Evolutionary conservation across 805 yeast genomes (phyloP).

Genomic region (Candida takata): DNA sequence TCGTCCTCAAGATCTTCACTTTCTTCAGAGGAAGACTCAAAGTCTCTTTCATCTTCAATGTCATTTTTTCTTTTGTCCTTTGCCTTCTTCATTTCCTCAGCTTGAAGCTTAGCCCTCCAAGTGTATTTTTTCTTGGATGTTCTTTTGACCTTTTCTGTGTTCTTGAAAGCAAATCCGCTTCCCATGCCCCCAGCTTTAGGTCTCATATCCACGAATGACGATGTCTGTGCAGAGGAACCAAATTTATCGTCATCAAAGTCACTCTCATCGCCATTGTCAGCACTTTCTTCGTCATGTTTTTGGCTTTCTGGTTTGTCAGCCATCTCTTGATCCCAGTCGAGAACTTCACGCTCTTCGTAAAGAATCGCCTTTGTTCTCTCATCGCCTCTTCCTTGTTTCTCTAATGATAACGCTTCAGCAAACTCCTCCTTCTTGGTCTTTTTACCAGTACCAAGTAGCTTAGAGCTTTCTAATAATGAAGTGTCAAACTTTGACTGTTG

Average conservation of each 20-base stretch:
- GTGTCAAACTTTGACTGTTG: slow-evolving; percentile 62
- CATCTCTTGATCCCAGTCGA: slow-evolving; percentile 48
- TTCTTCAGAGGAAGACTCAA: slow-evolving; percentile 31
- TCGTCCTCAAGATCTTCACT: slow-evolving; percentile 37
- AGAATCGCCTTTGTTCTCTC: slow-evolving; percentile 54
- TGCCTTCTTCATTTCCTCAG: slow-evolving; percentile 27
- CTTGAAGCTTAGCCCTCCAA: slow-evolving; percentile 58
- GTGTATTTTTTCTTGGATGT: slow-evolving; percentile 51
- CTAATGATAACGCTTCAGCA: slow-evolving; percentile 68
- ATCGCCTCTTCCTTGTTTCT: slow-evolving; percentile 62
- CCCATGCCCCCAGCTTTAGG: slow-evolving; percentile 60
- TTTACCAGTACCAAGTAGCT: slow-evolving; percentile 67
- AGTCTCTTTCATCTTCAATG: slow-evolving; percentile 2
- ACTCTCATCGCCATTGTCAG: slow-evolving; percentile 19
- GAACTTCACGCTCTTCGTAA: slow-evolving; percentile 61
- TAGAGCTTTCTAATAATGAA: slow-evolving; percentile 59
- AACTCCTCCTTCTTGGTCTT: slow-evolving; percentile 63
- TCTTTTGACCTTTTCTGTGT: slow-evolving; percentile 42
- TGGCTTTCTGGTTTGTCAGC: slow-evolving; percentile 18
- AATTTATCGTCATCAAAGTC: slow-evolving; percentile 14
- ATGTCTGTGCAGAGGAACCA: slow-evolving; percentile 15
- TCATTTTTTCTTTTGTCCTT: slow-evolving; percentile 23
- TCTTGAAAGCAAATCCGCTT: slow-evolving; percentile 61
- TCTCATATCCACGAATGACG: slow-evolving; percentile 63
- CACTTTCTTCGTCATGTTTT: neutral